Evolutionary conservation across 306 rosid species (phyloP).

Genomic region (Mucuna pruriens): DNA sequence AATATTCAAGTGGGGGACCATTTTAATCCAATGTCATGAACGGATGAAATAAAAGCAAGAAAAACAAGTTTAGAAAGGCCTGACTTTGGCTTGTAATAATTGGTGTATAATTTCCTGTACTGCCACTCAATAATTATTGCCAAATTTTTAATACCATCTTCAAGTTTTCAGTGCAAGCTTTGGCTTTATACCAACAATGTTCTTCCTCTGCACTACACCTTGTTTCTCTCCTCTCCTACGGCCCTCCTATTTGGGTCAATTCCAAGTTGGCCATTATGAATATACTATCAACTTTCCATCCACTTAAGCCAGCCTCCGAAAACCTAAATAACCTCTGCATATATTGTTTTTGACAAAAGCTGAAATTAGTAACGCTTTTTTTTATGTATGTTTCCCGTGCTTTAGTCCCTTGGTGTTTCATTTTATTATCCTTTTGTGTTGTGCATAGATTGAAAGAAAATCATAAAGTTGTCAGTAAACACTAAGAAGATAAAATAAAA

Average conservation of each 20-base stretch:
- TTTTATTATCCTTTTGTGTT: background rate
- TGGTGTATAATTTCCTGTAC: background rate
- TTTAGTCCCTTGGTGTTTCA: background rate
- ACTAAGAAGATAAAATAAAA: too few relatives aligned
- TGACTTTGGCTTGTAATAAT: conserved; percentile 16
- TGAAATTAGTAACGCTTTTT: background rate
- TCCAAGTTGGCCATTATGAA: background rate
- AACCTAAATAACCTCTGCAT: background rate
- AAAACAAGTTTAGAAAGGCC: background rate
- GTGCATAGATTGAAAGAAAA: background rate
- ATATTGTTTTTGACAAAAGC: background rate
- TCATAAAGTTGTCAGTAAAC: too few relatives aligned
- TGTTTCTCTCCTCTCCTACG: background rate
- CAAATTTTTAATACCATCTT: background rate
- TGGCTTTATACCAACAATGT: background rate
- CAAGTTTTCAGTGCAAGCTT: background rate
- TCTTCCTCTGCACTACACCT: background rate
- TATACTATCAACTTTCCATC: background rate
- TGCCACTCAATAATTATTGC: background rate
- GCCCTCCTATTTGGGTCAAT: background rate
- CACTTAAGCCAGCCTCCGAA: background rate
- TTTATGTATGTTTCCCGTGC: background rate
- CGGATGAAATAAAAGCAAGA: background rate
- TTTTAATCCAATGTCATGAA: conserved; percentile 8
- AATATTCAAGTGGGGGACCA: conserved; percentile 44